A percentile compares a stretch with the other conserved stretches of the same genome.
These are phyloP conservation scores for Rhodotorula sp. DNA, from an alignment of 1,284 basidiomycete species.

Conservation along the genomic window DNA sequence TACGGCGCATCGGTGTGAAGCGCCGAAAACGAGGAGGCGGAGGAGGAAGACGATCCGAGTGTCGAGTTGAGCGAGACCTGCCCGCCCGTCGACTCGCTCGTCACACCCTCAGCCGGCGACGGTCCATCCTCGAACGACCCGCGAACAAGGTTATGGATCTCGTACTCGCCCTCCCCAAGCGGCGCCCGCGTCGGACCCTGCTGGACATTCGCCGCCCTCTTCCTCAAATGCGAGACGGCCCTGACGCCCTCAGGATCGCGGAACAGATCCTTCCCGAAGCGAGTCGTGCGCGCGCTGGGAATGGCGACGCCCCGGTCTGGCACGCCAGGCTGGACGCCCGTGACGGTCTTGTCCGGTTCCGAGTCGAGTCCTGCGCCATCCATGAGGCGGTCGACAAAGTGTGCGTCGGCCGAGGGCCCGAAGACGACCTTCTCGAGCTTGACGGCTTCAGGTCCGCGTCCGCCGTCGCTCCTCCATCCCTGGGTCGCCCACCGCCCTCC, in stretches of 20 bases:
- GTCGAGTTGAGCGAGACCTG: neutral
- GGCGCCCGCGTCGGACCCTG: constrained; percentile 20
- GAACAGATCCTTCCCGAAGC: constrained; percentile 40
- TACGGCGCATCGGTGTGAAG: neutral
- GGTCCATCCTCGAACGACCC: constrained; percentile 29
- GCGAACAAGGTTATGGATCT: constrained; percentile 29
- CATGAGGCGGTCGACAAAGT: constrained; percentile 35
- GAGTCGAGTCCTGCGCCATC: neutral
- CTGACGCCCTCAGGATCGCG: constrained; percentile 35
- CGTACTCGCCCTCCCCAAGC: constrained; percentile 25
- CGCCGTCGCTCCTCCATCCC: constrained; percentile 39
- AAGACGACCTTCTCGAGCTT: constrained; percentile 47
- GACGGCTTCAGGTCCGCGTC: constrained; percentile 51
- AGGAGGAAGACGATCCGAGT: neutral
- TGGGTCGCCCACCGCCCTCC: constrained; percentile 57
- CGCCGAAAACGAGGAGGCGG: neutral
- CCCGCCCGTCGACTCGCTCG: neutral
- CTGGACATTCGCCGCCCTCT: constrained; percentile 24
- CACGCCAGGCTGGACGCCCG: constrained; percentile 31
- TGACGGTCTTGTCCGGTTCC: constrained; percentile 8
- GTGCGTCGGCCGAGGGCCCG: constrained; percentile 42
- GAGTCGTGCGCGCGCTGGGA: constrained; percentile 34
- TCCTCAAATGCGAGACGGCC: constrained; percentile 23
- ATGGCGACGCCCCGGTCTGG: constrained; percentile 22
- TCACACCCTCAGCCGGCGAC: neutral